Conservation (phyloP, 495 filamentous ascomycete species). For the Sporormia fimetaria region DNA sequence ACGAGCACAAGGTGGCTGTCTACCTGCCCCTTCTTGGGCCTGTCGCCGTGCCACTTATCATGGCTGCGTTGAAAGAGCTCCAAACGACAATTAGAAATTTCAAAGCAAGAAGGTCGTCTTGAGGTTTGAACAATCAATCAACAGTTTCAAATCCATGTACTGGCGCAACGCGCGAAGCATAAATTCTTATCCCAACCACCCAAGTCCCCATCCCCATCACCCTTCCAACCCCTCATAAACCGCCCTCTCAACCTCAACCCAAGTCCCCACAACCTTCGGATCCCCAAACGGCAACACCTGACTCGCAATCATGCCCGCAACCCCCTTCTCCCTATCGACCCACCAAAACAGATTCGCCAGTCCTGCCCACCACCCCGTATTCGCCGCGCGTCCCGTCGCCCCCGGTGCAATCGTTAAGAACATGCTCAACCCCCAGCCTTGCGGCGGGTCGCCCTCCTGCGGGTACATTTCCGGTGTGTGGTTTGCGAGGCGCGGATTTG, state of each 20-base stretch:
- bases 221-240: slow-evolving; percentile 17
- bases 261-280: slow-evolving; percentile 9
- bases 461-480: slow-evolving; percentile 40
- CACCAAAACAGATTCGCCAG: slow-evolving; percentile 53
- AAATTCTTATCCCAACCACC: too few relatives aligned
- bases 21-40: slow-evolving; percentile 87
- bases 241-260: slow-evolving; percentile 14
- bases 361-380: slow-evolving; percentile 48
- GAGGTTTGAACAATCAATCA: too few relatives aligned
- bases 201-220: background rate
- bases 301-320: slow-evolving; percentile 45
- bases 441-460: slow-evolving; percentile 37
- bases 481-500: slow-evolving; percentile 44
- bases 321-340: slow-evolving; percentile 46
- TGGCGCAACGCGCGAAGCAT: too few relatives aligned
- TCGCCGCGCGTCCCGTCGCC: slow-evolving; percentile 39
- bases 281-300: slow-evolving; percentile 49
- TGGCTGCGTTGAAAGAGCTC: slow-evolving; percentile 71
- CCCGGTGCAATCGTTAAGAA: slow-evolving; percentile 36
- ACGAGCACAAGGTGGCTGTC: slow-evolving; percentile 97
- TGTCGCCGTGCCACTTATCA: slow-evolving; percentile 77
- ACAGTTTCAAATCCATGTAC: too few relatives aligned
- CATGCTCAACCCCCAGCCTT: slow-evolving; percentile 52
- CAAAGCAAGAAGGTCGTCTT: too few relatives aligned
- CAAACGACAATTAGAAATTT: too few relatives aligned